phyloP scores from a whole-genome alignment of 495 filamentous ascomycete genomes.

The Neurospora sp. region DNA sequence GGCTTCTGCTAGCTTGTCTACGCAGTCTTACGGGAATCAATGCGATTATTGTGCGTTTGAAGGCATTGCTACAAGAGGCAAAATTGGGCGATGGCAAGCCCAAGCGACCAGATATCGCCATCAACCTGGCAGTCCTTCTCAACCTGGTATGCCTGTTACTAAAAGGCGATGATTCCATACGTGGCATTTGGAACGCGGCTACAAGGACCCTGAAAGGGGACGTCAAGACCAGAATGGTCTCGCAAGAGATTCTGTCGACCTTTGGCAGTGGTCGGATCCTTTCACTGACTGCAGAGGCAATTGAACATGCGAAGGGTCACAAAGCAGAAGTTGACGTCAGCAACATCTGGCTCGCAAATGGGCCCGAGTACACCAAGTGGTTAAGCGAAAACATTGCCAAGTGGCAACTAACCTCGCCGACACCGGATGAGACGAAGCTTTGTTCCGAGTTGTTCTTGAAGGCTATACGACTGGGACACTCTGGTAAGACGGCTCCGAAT shows the following conservation, averaged over 20 bases:
- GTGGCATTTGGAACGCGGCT: slow-evolving; percentile 38
- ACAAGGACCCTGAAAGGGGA: slow-evolving; percentile 2
- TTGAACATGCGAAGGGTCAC: slow-evolving; percentile 36
- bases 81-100: slow-evolving; percentile 24
- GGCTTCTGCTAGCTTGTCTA: slow-evolving; percentile 54
- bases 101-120: slow-evolving; percentile 23
- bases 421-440: slow-evolving; percentile 38
- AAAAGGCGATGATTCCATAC: slow-evolving; percentile 41
- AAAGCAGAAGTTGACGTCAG: slow-evolving; percentile 6
- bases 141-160: slow-evolving; percentile 45
- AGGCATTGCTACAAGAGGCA: slow-evolving; percentile 36
- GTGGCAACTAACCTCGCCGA: slow-evolving; percentile 31
- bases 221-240: slow-evolving; percentile 11
- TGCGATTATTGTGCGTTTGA: slow-evolving; percentile 53
- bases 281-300: slow-evolving; percentile 66
- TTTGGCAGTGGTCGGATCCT: slow-evolving; percentile 64
- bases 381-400: slow-evolving; percentile 54
- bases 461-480: slow-evolving; percentile 62
- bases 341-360: slow-evolving; percentile 55
- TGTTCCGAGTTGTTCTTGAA: slow-evolving; percentile 53
- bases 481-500: slow-evolving; percentile 37
- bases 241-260: slow-evolving; percentile 37
- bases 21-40: slow-evolving; percentile 64
- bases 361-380: slow-evolving; percentile 59
- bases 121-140: slow-evolving; percentile 32